phyloP scores from a whole-genome alignment of 23 red algal species.

The Pyropia haitanensis region DNA sequence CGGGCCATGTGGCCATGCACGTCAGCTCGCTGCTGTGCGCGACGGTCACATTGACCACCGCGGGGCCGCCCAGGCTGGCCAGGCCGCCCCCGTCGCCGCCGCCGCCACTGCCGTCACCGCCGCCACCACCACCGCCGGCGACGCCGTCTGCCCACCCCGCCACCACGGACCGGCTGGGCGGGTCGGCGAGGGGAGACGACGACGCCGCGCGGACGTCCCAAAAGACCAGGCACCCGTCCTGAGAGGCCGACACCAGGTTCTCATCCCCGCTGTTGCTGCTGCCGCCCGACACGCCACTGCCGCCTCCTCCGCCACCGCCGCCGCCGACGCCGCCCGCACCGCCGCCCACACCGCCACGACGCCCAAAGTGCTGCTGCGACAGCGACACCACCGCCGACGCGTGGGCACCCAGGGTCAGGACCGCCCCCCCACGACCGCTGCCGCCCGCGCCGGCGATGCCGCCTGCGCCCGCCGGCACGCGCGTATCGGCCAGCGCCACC shows the following conservation, averaged over 20 bases:
- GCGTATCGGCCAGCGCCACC: constrained; percentile 25
- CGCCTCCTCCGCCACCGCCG: too few relatives aligned
- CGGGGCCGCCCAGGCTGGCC: constrained; percentile 1
- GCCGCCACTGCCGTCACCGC: constrained; percentile 6
- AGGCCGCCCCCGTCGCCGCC: background rate
- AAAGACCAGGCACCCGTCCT: too few relatives aligned
- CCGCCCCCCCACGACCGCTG: constrained; percentile 1
- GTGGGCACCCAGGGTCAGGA: constrained; percentile 1
- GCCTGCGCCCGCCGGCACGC: background rate
- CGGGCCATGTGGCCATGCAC: constrained; percentile 33
- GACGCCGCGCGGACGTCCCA: background rate
- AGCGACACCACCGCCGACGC: background rate
- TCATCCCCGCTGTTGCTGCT: too few relatives aligned
- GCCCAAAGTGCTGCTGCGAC: constrained; percentile 2
- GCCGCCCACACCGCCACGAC: too few relatives aligned
- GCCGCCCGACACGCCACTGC: too few relatives aligned
- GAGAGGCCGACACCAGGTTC: too few relatives aligned
- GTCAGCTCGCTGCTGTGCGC: constrained; percentile 41
- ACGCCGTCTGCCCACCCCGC: constrained; percentile 16
- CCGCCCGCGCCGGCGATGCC: background rate
- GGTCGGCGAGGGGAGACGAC: background rate
- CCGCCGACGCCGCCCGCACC: too few relatives aligned
- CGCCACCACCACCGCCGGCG: constrained; percentile 16
- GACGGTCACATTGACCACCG: constrained; percentile 12
- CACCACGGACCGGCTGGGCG: constrained; percentile 4